These are phyloP conservation scores for Lichtheimia ornata DNA, from an alignment of 371 early-diverging fungal genomes.

Conservation along the genomic window DNA sequence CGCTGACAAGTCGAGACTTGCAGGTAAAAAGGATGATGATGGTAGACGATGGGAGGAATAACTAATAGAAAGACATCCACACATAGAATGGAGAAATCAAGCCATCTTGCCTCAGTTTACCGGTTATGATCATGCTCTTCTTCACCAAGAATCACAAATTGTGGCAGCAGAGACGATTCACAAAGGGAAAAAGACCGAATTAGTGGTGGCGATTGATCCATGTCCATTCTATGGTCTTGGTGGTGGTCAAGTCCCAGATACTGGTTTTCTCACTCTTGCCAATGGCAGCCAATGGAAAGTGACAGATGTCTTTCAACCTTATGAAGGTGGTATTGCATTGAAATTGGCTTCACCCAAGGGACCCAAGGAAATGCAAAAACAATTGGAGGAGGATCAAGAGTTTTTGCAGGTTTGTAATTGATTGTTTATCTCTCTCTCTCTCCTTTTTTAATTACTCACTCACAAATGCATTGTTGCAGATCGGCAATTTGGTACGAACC, in stretches of 20 bases:
- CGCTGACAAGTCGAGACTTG: slow-evolving; percentile 31
- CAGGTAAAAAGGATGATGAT: slow-evolving; percentile 23
- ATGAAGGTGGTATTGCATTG: slow-evolving; percentile 52
- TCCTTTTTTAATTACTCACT: no score
- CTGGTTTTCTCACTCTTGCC: slow-evolving; percentile 48
- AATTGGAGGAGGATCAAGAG: slow-evolving; percentile 35
- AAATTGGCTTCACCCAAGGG: slow-evolving; percentile 19
- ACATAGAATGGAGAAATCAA: slow-evolving; percentile 41
- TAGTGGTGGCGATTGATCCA: slow-evolving; percentile 64
- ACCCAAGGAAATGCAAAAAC: slow-evolving; percentile 10
- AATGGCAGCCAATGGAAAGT: slow-evolving; percentile 56
- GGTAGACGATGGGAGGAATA: no score
- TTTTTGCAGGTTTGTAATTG: slow-evolving; percentile 37
- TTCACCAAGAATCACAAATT: slow-evolving; percentile 54
- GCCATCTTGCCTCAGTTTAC: slow-evolving; percentile 56
- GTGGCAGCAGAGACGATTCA: slow-evolving; percentile 48
- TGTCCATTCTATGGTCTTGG: slow-evolving; percentile 78
- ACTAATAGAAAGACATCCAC: not conserved
- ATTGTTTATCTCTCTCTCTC: not conserved
- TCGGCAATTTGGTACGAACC: slow-evolving; percentile 45
- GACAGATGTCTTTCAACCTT: slow-evolving; percentile 56
- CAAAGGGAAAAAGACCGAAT: slow-evolving; percentile 35
- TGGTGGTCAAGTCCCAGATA: slow-evolving; percentile 76
- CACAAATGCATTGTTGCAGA: not conserved
- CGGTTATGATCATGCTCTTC: slow-evolving; percentile 49